These are phyloP conservation scores for Talaromyces pinophilus DNA, from an alignment of 2,329 filamentous ascomycete species.

Conservation along the genomic window DNA sequence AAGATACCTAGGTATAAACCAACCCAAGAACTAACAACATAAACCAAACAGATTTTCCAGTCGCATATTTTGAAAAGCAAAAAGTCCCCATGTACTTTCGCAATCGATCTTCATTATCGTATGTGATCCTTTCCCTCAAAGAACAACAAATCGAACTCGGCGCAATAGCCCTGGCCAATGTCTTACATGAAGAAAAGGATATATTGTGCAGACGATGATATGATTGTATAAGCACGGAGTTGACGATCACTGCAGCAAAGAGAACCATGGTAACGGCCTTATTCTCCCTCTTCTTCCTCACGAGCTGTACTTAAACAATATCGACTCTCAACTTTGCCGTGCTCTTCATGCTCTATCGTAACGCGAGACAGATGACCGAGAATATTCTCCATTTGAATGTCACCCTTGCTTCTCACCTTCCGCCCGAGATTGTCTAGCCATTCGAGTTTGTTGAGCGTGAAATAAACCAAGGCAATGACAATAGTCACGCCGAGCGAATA, in stretches of 20 bases:
- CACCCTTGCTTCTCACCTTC: conserved; percentile 49
- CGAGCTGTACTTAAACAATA: conserved; percentile 46
- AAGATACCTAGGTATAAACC: not conserved
- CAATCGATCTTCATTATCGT: not conserved
- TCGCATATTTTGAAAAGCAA: not conserved
- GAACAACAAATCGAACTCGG: not conserved
- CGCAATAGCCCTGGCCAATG: not conserved
- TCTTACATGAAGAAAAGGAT: not conserved
- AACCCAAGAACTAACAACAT: not conserved
- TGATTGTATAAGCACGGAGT: not conserved
- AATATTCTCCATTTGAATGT: conserved; percentile 54
- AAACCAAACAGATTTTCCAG: not conserved
- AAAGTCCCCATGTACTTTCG: not conserved
- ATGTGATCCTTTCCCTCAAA: not conserved
- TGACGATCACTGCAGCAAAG: not conserved
- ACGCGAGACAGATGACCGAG: conserved; percentile 52
- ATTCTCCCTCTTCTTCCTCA: conserved; percentile 50
- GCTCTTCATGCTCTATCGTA: conserved; percentile 52
- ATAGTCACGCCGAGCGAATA: conserved; percentile 55
- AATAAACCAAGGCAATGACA: conserved; percentile 55
- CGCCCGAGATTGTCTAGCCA: conserved; percentile 53
- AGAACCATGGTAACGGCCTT: not conserved
- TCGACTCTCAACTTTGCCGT: conserved; percentile 46
- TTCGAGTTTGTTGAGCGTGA: conserved; percentile 47
- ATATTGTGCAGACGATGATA: not conserved